A percentile compares a stretch with the other conserved stretches of the same genome.
These are phyloP conservation scores for Trichomonas gallinae DNA, from an alignment of 208 protist genomes.

Conservation along the genomic window DNA sequence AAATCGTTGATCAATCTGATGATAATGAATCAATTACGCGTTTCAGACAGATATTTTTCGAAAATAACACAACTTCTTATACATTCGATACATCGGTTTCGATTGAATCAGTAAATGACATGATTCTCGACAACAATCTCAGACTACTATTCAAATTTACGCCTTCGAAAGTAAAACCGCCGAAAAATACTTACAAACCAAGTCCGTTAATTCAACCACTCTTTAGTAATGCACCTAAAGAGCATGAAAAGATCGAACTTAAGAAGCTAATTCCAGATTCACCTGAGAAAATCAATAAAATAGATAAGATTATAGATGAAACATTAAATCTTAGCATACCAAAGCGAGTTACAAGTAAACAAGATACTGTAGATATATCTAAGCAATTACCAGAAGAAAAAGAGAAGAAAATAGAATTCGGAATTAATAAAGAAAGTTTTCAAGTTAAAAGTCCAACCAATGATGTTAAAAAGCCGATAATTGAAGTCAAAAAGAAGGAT, in stretches of 20 bases:
- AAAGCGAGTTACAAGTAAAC: too few relatives aligned
- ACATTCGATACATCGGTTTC: neutral
- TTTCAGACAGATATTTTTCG: neutral
- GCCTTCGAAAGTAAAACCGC: neutral
- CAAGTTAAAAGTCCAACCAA: too few relatives aligned
- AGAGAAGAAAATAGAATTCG: neutral
- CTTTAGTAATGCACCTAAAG: too few relatives aligned
- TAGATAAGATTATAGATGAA: too few relatives aligned
- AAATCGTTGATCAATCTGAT: neutral
- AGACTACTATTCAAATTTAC: neutral
- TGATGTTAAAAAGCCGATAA: too few relatives aligned
- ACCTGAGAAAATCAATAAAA: too few relatives aligned
- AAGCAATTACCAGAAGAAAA: too few relatives aligned
- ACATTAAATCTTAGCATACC: too few relatives aligned
- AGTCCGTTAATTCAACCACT: too few relatives aligned
- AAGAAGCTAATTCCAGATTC: too few relatives aligned
- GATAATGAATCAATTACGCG: neutral
- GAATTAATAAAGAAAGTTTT: neutral
- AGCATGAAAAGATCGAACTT: too few relatives aligned
- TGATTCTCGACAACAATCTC: neutral
- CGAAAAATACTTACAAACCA: neutral
- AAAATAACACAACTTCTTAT: neutral
- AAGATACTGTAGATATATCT: too few relatives aligned
- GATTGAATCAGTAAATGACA: neutral
- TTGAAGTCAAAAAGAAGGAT: neutral